A percentile compares a stretch with the other conserved stretches of the same genome.
phyloP scores from a whole-genome alignment of 805 yeast genomes.

The Candida corydali region DNA sequence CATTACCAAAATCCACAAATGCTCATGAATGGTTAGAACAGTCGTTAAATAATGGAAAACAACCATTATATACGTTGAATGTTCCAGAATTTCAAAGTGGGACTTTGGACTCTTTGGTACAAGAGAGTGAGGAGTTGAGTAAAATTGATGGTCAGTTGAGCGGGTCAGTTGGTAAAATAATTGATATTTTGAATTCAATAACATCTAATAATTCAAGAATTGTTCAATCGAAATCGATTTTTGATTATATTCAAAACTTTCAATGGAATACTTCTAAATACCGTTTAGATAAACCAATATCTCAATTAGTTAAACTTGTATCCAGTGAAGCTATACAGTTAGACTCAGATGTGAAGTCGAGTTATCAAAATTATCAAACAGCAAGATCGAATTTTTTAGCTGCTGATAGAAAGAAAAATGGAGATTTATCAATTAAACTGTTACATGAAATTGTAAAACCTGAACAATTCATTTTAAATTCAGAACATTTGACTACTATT shows the following conservation, averaged over 20 bases:
- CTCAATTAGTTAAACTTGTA: constrained; percentile 65
- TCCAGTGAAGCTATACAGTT: constrained; percentile 75
- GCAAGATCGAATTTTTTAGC: constrained; percentile 83
- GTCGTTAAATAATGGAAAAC: constrained; percentile 52
- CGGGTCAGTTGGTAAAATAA: constrained; percentile 63
- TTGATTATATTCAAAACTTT: constrained; percentile 68
- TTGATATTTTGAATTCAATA: constrained; percentile 61
- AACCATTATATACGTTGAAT: constrained; percentile 51
- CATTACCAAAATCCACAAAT: constrained; percentile 52
- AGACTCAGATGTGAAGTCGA: constrained; percentile 78
- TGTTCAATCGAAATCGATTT: constrained; percentile 46
- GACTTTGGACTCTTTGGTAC: constrained; percentile 85
- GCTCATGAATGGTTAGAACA: constrained; percentile 53
- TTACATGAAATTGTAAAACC: constrained; percentile 84
- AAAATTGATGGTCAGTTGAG: constrained; percentile 80
- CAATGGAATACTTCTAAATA: constrained; percentile 87
- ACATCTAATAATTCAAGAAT: constrained; percentile 23
- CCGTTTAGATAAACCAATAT: constrained; percentile 78
- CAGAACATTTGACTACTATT: constrained; percentile 84
- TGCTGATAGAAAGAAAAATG: constrained; percentile 89
- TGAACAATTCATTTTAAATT: constrained; percentile 75
- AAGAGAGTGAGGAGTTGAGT: constrained; percentile 83
- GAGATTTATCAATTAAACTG: constrained; percentile 88
- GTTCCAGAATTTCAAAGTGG: constrained; percentile 91
- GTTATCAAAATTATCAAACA: constrained; percentile 69